Conservation (phyloP, 2,329 filamentous ascomycete genomes). For the Zopfia rhizophila region DNA sequence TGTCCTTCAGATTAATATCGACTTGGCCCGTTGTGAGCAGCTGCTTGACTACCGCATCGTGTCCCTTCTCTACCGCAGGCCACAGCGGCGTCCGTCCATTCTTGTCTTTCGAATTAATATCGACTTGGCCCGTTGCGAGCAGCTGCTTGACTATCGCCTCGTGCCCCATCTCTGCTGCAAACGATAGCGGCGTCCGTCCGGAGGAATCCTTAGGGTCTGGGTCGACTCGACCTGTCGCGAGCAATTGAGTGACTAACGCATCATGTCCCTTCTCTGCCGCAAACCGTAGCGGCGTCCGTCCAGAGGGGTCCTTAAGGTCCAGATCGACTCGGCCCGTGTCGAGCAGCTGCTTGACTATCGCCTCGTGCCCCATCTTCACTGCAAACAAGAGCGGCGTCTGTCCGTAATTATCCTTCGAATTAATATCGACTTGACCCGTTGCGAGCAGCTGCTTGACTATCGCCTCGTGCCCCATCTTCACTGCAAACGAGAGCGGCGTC, state of each 20-base stretch:
- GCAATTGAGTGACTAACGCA: neutral
- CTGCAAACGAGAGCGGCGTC: slow-evolving; percentile 6
- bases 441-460: slow-evolving; percentile 8
- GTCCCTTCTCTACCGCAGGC: neutral
- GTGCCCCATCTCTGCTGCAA: neutral
- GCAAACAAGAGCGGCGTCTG: neutral
- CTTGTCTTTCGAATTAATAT: neutral
- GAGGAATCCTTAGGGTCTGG: neutral
- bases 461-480: slow-evolving; percentile 4
- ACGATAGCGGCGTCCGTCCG: neutral
- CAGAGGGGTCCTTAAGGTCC: neutral
- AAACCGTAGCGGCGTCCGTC: neutral
- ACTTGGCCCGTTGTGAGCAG: slow-evolving; percentile 9
- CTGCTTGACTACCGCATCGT: slow-evolving; percentile 1
- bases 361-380: neutral
- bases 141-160: slow-evolving; percentile 3
- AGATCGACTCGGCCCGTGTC: neutral
- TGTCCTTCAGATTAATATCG: slow-evolving; percentile 2
- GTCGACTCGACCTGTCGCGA: neutral
- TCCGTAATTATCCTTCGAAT: neutral
- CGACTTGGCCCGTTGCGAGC: slow-evolving; percentile 4
- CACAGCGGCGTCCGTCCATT: slow-evolving; percentile 2
- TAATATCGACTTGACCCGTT: slow-evolving; percentile 12
- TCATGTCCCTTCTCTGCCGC: neutral
- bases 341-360: neutral